Evolutionary conservation across 768 basidiomycete genomes (phyloP).

Genomic region (Cyclocybe aegerita): DNA sequence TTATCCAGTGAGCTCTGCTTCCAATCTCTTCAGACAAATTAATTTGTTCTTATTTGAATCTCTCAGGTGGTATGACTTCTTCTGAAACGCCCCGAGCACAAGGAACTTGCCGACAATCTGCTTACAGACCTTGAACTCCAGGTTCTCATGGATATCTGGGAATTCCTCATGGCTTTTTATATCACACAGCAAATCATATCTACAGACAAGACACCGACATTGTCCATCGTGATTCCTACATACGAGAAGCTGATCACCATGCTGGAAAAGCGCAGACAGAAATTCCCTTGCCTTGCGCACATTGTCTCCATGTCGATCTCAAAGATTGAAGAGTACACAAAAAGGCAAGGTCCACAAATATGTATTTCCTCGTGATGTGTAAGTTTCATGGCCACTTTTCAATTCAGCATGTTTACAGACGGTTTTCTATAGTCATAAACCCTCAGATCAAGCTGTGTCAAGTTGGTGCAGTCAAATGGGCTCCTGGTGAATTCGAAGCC

Average conservation of each 20-base stretch:
- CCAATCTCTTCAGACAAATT: not conserved
- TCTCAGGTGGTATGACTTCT: conserved; percentile 22
- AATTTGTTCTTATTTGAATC: conserved; percentile 1
- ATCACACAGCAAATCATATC: conserved; percentile 31
- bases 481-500: too few species aligned
- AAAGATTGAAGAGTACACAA: conserved; percentile 36
- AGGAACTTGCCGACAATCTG: conserved; percentile 12
- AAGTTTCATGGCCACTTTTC: too few species aligned
- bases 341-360: too few species aligned
- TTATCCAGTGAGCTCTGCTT: conserved; percentile 25
- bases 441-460: too few species aligned
- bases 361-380: too few species aligned
- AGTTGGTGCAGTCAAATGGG: too few species aligned
- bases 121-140: conserved; percentile 10
- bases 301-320: conserved; percentile 24
- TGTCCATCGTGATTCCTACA: conserved; percentile 28
- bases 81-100: conserved; percentile 14
- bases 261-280: conserved; percentile 9
- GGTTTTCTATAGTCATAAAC: too few species aligned
- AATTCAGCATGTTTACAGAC: too few species aligned
- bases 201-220: conserved; percentile 31
- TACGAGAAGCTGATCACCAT: conserved; percentile 29
- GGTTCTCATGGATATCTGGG: conserved; percentile 27
- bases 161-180: conserved; percentile 26
- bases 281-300: conserved; percentile 22